Conservation (phyloP, 1,284 basidiomycete species). For the Ceratobasidium sp. region DNA sequence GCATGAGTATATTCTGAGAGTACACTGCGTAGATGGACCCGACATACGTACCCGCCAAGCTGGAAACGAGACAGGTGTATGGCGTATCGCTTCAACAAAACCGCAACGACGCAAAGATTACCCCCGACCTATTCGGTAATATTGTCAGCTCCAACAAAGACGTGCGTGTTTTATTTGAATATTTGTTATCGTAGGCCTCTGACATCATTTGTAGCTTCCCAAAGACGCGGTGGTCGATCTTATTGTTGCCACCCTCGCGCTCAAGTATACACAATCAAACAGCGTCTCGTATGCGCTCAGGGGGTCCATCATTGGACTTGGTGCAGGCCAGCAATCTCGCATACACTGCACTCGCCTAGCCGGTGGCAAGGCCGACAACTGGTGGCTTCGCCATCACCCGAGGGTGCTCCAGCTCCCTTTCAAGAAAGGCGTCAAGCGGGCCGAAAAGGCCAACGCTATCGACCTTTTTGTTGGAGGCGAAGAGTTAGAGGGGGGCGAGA, state of each 20-base stretch:
- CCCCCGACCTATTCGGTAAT: constrained; percentile 83
- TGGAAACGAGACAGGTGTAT: constrained; percentile 96
- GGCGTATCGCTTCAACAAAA: constrained; percentile 92
- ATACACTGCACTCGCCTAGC: constrained; percentile 99
- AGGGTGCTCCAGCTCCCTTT: constrained; percentile 92
- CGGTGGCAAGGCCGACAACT: constrained; percentile 97
- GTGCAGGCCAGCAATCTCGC: constrained; percentile 97
- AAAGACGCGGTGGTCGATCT: constrained; percentile 81
- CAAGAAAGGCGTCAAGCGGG: constrained; percentile 97
- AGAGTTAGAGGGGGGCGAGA: constrained; percentile 87
- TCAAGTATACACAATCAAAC: constrained; percentile 99
- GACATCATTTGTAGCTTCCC: constrained; percentile 66
- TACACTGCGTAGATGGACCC: constrained; percentile 79
- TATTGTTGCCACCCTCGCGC: constrained; percentile 93
- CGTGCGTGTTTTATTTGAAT: constrained; percentile 58
- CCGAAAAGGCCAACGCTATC: constrained; percentile 98
- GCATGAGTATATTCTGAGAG: constrained; percentile 5
- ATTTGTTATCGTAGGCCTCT: background rate
- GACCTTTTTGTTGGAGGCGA: constrained; percentile 96
- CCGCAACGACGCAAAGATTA: constrained; percentile 92
- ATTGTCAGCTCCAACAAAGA: constrained; percentile 90
- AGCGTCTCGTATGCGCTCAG: constrained; percentile 96
- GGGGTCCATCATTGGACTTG: constrained; percentile 94
- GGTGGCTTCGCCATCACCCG: constrained; percentile 98
- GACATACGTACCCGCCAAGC: constrained; percentile 74